Percentiles rank a stretch among this genome's conserved stretches.
phyloP scores from a whole-genome alignment of 176 grass and related monocot species.

The Bolboschoenus planiculmis region DNA sequence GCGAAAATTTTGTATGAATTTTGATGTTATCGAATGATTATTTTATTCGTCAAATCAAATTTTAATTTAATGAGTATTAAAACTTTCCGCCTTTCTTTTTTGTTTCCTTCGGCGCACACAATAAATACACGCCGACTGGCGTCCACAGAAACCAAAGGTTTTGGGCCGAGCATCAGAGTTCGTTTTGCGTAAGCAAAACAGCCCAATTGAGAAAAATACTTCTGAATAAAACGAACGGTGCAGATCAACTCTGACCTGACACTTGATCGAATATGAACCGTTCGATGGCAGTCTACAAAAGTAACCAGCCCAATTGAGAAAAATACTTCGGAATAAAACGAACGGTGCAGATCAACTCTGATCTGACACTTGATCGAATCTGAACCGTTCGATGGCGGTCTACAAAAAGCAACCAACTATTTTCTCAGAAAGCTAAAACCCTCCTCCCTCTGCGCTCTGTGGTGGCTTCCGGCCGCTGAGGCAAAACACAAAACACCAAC shows the following conservation, averaged over 20 bases:
- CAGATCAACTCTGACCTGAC: not conserved
- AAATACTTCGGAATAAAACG: not conserved
- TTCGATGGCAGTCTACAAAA: not conserved
- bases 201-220: not conserved
- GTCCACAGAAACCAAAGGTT: not conserved
- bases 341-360: not conserved
- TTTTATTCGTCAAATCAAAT: no score
- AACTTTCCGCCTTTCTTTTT: no score
- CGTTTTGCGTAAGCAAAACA: not conserved
- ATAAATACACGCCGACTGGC: no score
- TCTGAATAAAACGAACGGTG: not conserved
- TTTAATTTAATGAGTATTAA: no score
- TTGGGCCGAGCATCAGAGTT: not conserved
- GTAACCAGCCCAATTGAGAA: not conserved
- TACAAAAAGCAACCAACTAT: no score
- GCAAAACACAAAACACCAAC: no score
- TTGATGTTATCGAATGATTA: no score
- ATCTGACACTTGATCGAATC: not conserved
- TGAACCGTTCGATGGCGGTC: not conserved
- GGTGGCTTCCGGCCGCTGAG: no score
- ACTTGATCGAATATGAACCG: not conserved
- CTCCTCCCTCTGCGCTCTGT: no score
- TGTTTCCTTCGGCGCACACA: no score
- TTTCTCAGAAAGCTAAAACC: no score
- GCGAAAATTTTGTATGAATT: no score